Evolutionary conservation across 176 grass and related monocot genomes (phyloP), one percentile per base, ranked within the genome.

Genomic region (Alloteropsis semialata): DNA sequence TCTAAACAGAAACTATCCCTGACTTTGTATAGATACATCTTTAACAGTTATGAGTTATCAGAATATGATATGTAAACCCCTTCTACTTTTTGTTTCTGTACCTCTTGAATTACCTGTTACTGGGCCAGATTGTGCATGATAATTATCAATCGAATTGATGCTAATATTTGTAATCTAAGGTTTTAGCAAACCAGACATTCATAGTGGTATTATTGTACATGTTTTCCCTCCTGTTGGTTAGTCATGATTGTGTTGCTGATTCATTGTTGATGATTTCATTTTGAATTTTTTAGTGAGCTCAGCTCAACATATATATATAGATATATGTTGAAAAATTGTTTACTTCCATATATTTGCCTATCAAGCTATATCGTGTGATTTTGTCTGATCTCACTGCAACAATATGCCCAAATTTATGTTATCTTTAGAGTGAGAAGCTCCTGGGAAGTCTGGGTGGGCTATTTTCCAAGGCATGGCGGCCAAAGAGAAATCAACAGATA

Each of bases 401-500:
- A 8, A 51, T 62, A 24, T 83, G 43, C 3, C 16, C 56, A 83
- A 73, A 79, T 32, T 57, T 74, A 1, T 89, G 38, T 46, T 72
- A 11, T 77, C 80, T 87, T 79, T 81, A 98, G 96, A 91, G 92
- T 83, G 96, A 98, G 75, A 95, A 90, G 81, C 88, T 98, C 86
- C 79, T 98, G 81, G 88, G 89, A 72, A 98, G 92, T 86, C 88
- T 98, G 78, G 96, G 96, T 19, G 96, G 92, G 10, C 81, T 98
- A 44, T 98, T 98, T 88, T 95, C 96, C 19, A 98, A 86, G 91
- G 82, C 87, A 69, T 98, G 96, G 96, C 95, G 72, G 36, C 88
- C 96, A 80, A 98, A 91, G 87, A 98, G 88, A 88, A 90, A 79
- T 84, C 84, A 88, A 16, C 86, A 89, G 34, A 92, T 98, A 89